Base-by-base conservation (phyloP, 1,284 basidiomycete species). In the Veloboletus limbatus region DNA sequence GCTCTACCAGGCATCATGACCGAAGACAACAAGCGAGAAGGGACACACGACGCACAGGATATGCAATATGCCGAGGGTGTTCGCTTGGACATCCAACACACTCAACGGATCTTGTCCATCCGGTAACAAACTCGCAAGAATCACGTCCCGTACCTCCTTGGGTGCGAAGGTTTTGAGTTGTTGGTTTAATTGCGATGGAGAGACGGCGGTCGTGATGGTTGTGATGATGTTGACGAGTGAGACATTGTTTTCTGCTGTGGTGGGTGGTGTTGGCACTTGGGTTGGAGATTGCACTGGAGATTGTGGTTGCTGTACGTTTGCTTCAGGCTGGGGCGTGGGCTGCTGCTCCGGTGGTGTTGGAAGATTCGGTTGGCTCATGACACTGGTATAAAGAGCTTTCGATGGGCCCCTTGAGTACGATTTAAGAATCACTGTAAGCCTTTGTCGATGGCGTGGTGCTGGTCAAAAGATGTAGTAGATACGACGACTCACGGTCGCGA, bases 1-100 rank as follows among this genome's bases (percentile, higher is more conserved):
- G 75, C 79, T 54, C 80, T 85, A 55, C 5, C 27, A 41, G 10
- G 9, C 9, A n/a, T n/a, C 13, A 17, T 17, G 3, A 35, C 22
- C 18, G 37, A 16, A 24, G 36, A 40, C 36, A 36, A 30, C 25
- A 37, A 26, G 9, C 11, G 27, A 27, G 10, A 32, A 16, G 9
- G 4, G 6, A 40, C 18, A 40, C 18, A 21, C 20, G 16, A 72
- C 84, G 67, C 56, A 88, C 87, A 90, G 60, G 32, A 90, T 82
- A 55, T 81, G 84, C 26, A 90, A 63, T 33, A 77, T 75, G 0
- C 81, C 85, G 6, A 88, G 60, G 1, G 85, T 83, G 60, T 86
- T 76, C 30, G 58, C 59, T 26, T 69, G 65, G 18, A 77, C 62
- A 52, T 85, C 74, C 34, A 90, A 65, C 10, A 82, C 56, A 3